These are phyloP conservation scores for Protea cynaroides DNA, from an alignment of 164 flowering plant species.

Conservation along the genomic window DNA sequence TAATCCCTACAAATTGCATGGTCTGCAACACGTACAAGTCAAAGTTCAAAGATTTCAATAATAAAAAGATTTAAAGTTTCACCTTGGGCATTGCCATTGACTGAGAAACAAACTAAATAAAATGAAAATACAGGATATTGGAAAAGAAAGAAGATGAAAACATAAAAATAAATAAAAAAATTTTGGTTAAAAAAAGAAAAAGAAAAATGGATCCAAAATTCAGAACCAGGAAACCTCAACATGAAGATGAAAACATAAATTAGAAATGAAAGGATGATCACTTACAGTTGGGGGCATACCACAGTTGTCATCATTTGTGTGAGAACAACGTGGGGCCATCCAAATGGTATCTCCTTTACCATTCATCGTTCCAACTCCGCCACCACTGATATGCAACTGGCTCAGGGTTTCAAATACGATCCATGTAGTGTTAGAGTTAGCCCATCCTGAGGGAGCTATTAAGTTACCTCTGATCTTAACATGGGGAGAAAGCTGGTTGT, in stretches of 20 bases:
- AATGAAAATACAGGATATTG: too few species aligned
- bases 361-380: slow-evolving; percentile 18
- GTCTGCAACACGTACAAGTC: slow-evolving; percentile 20
- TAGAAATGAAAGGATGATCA: too few species aligned
- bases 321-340: slow-evolving; percentile 22
- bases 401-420: slow-evolving; percentile 14
- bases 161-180: too few species aligned
- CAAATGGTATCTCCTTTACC: slow-evolving; percentile 40
- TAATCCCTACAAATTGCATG: slow-evolving; percentile 24
- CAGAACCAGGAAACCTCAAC: too few species aligned
- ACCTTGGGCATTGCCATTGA: too few species aligned
- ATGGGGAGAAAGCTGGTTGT: slow-evolving; percentile 21
- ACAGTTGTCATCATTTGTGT: slow-evolving; percentile 1
- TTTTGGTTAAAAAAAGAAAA: too few species aligned
- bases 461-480: slow-evolving; percentile 21
- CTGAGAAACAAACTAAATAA: too few species aligned
- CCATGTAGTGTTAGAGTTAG: slow-evolving; percentile 10
- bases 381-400: slow-evolving; percentile 13
- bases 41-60: too few species aligned
- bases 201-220: too few species aligned
- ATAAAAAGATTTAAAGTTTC: too few species aligned
- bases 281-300: slow-evolving; percentile 33
- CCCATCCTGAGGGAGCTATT: slow-evolving; percentile 12
- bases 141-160: too few species aligned
- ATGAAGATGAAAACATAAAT: too few species aligned